A percentile compares a stretch with the other conserved stretches of the same genome.
These are phyloP conservation scores for Bigelowiella natans DNA, from an alignment of 78 protist species.

Conservation along the genomic window DNA sequence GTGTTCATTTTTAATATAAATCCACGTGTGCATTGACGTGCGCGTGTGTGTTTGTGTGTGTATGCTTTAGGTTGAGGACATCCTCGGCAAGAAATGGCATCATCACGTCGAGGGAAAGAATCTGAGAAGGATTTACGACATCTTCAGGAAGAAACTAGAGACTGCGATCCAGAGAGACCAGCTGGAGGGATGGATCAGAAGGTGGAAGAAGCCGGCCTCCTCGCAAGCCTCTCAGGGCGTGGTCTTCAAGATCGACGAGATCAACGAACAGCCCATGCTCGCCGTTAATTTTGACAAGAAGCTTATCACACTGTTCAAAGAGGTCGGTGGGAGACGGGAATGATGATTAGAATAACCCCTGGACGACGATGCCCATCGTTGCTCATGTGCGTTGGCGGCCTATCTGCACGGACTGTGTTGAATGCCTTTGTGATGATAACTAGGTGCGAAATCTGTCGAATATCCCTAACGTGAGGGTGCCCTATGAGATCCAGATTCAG, in stretches of 20 bases:
- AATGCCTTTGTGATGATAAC: too few relatives aligned
- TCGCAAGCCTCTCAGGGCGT: neutral
- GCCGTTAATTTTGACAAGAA: conserved; percentile 16
- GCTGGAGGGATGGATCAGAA: neutral
- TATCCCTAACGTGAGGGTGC: neutral
- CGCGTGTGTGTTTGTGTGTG: too few relatives aligned
- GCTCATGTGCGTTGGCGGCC: too few relatives aligned
- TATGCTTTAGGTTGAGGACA: neutral
- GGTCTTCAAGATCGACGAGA: neutral
- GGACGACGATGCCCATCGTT: too few relatives aligned
- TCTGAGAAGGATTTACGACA: neutral
- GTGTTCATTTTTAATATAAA: too few relatives aligned
- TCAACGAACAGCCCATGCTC: neutral
- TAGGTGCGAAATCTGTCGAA: neutral
- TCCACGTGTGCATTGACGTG: too few relatives aligned
- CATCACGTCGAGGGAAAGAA: conserved; percentile 14
- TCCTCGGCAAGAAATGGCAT: conserved; percentile 11
- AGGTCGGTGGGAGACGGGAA: too few relatives aligned
- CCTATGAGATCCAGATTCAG: neutral
- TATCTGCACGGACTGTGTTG: too few relatives aligned
- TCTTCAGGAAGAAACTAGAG: neutral
- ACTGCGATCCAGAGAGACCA: neutral
- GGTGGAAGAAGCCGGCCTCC: neutral
- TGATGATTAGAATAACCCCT: too few relatives aligned
- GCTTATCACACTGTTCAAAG: neutral